Conservation (phyloP, 495 filamentous ascomycete species). For the Aspergillus sclerotioniger region DNA sequence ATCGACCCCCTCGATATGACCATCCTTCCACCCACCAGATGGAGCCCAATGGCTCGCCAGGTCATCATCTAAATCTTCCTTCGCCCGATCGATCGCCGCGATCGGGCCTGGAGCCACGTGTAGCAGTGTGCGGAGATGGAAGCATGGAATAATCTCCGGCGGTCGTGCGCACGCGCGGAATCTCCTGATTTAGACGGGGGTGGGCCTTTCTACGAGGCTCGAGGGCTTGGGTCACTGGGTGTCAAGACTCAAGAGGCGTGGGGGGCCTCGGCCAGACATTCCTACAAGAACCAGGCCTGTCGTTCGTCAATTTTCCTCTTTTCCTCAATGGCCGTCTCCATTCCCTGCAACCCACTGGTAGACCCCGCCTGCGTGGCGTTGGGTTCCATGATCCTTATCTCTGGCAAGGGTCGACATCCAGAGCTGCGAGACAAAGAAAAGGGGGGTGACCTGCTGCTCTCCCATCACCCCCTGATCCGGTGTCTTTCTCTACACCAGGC, state of each 20-base stretch:
- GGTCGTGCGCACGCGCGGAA: conserved; percentile 1
- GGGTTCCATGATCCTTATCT: background rate
- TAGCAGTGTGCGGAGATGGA: background rate
- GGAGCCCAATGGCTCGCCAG: no score
- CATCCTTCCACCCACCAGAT: no score
- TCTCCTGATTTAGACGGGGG: background rate
- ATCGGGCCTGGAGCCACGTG: conserved; percentile 7
- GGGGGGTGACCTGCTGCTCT: background rate
- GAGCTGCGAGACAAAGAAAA: background rate
- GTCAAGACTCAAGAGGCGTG: no score
- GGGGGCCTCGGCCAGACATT: no score
- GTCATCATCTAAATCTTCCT: background rate
- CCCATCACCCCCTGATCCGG: background rate
- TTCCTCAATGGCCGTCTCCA: background rate
- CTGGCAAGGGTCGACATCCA: background rate
- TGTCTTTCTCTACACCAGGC: background rate
- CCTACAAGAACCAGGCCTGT: background rate
- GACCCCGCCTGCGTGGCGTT: conserved; percentile 3
- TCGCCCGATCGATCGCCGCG: conserved; percentile 1
- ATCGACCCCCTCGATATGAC: no score
- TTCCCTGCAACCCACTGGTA: background rate
- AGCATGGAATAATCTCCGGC: background rate
- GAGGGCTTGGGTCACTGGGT: no score
- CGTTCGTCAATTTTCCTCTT: background rate
- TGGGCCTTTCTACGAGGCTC: no score